A percentile compares a stretch with the other conserved stretches of the same genome.
phyloP scores from a whole-genome alignment of 148 eudicot genomes.

The Euryodendron excelsum region DNA sequence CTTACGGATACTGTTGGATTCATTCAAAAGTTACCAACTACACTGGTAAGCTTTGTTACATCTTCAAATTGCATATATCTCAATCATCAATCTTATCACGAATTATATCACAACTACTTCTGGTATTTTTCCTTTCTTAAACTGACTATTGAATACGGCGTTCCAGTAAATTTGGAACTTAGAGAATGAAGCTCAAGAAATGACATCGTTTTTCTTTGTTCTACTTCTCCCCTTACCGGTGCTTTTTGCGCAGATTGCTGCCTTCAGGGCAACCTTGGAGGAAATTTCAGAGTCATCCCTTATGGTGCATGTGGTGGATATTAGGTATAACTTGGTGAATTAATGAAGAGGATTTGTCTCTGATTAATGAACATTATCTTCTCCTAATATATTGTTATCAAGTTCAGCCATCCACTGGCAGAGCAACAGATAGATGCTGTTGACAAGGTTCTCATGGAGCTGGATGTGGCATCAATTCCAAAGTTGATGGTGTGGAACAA shows the following conservation, averaged over 20 bases:
- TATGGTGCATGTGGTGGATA: slow-evolving; percentile 90
- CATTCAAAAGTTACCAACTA: slow-evolving; percentile 92
- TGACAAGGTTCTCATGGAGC: slow-evolving; percentile 74
- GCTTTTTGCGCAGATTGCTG: slow-evolving; percentile 71
- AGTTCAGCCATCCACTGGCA: slow-evolving; percentile 84
- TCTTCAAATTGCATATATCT: not conserved
- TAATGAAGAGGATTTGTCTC: not conserved
- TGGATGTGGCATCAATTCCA: slow-evolving; percentile 77
- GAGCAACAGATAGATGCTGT: slow-evolving; percentile 86
- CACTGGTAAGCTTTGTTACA: slow-evolving; percentile 48
- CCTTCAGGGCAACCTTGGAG: slow-evolving; percentile 96
- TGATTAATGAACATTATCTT: slow-evolving; percentile 1
- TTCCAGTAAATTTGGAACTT: not conserved
- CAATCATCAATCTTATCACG: not conserved
- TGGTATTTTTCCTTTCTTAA: not conserved
- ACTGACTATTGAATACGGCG: not conserved
- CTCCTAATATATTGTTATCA: slow-evolving; percentile 15
- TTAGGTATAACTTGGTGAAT: slow-evolving; percentile 48
- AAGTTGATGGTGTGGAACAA: slow-evolving; percentile 88
- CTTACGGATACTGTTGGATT: slow-evolving; percentile 97
- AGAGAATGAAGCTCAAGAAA: not conserved
- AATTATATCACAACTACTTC: not conserved
- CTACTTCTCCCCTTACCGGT: not conserved
- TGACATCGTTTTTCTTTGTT: not conserved
- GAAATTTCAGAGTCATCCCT: slow-evolving; percentile 93